Evolutionary conservation across 257 asterid genomes (phyloP).

Genomic region (Salvia hispanica): DNA sequence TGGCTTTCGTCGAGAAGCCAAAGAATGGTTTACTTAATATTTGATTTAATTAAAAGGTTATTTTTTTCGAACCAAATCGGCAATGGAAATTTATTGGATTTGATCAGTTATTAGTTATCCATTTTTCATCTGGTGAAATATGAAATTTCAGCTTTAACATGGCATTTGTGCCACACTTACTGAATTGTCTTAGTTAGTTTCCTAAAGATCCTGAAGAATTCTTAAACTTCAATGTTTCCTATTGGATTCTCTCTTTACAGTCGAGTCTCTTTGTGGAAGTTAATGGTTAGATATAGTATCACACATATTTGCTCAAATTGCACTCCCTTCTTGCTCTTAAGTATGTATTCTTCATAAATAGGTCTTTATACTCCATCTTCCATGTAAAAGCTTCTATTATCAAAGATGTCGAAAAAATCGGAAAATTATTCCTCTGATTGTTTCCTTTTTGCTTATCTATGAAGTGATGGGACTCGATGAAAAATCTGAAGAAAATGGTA

Average conservation of each 20-base stretch:
- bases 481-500: slow-evolving; percentile 49
- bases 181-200: slow-evolving; percentile 2
- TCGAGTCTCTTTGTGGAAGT: background rate
- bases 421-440: background rate
- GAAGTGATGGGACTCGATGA: slow-evolving; percentile 41
- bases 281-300: slow-evolving; percentile 16
- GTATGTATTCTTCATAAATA: slow-evolving; percentile 10
- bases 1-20: slow-evolving; percentile 23
- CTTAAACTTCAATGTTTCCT: background rate
- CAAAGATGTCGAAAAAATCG: background rate
- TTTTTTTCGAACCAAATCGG: slow-evolving; percentile 1
- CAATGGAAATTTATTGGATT: slow-evolving; percentile 17
- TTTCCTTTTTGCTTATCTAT: slow-evolving; percentile 27
- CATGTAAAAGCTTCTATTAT: slow-evolving; percentile 6
- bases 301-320: background rate
- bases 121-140: slow-evolving; percentile 10
- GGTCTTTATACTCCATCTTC: slow-evolving; percentile 19
- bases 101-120: slow-evolving; percentile 24
- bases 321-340: background rate
- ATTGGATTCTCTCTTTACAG: slow-evolving; percentile 3
- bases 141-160: slow-evolving; percentile 14
- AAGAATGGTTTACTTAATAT: slow-evolving; percentile 15
- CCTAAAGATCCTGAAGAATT: background rate
- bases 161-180: background rate
- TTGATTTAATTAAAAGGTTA: slow-evolving; percentile 17